Evolutionary conservation across 805 yeast genomes (phyloP), one percentile per base, ranked within the genome.

Genomic region (Tetrapisispora taiwanensis): DNA sequence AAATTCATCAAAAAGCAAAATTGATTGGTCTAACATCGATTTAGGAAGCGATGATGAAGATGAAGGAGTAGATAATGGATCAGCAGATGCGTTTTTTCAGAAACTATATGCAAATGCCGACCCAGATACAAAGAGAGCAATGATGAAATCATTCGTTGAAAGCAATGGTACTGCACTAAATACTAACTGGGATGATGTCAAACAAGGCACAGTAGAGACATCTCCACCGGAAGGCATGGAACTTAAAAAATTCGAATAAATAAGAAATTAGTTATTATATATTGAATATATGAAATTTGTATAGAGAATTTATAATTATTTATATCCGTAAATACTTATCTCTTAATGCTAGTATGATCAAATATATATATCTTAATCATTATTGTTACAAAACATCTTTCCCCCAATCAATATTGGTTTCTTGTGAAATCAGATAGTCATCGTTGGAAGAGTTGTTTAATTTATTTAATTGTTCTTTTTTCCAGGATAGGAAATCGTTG

Each of bases 121-220:
- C 58, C 92, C 84, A 7, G 96, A 92, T 55, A 81, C 95, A 1
- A 71, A 70, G 52, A 71, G 94, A 42, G 99, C 99, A 1, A 92
- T 92, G 97, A 83, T 86, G 95, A 92, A 92, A 67, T 85, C 95
- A 43, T 92, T 76, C 55, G 71, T 78, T n/a, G 96, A 92, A 64
- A 84, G 95, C 53, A 83, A 84, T 54, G 99, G 99, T 18, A 92
- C 98, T 0, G 78, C 95, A 1, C 69, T 92, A 46, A 85, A 95
- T 38, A 92, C 98, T 4, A 84, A 86, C 58, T 92, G 99, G 99
- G 74, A 67, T 10, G 95, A 87, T 47, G 97, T 94, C 2, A 70
- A 76, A 32, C 70, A 74, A 45, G 78, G 76, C 47, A 70, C 62
- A 18, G 83, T 82, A 36, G 83, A 80, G 54, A 73, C 81, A 2